Evolutionary conservation across 2,329 filamentous ascomycete species (phyloP), one percentile per base, ranked within the genome.

Genomic region (Colletotrichum sp.): DNA sequence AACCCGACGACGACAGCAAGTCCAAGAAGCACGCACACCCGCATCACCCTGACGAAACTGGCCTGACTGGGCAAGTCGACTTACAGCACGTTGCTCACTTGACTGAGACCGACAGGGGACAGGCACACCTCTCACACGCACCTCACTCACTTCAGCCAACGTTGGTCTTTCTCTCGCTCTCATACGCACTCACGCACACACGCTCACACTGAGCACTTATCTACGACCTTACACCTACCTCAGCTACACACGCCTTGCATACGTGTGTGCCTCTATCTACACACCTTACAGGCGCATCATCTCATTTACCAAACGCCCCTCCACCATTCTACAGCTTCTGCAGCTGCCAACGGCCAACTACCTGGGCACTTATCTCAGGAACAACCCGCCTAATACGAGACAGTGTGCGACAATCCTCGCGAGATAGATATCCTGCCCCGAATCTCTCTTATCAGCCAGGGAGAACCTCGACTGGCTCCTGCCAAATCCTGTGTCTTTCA

Each of bases 11-110:
- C 72, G 52, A 72, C 55, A 63, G 55, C 63, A 68, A 76, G 57
- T 34, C 63, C 63, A 72, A 59, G 49, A 62, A 75, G 72, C 72
- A 72, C 72, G 69, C 72, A 72, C 72, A 75, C 44, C 62, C 63
- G 36, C 69, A 68, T 76, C 69, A 69, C 44, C 73, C 73, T 74
- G 67, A 65, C 69, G 63, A 68, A 64, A 65, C 55, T 68, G 30
- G 71, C 69, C 73, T 72, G 57, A 72, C 63, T 76, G 63, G 73
- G 57, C 73, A 76, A 72, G 49, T 76, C 73, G 73, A 76, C 73
- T 72, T 28, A 63, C 39, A 76, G 36, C 72, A 39, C 18, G 66
- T 32, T 72, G 63, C 39, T 68, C 73, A 76, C 69, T 72, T 68
- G 73, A 72, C 69, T 72, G 72, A 72, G 72, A 68, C 69, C 32